Evolutionary conservation across 768 basidiomycete genomes (phyloP), one percentile per base, ranked within the genome.

Genomic region (Pisolithus sp.): DNA sequence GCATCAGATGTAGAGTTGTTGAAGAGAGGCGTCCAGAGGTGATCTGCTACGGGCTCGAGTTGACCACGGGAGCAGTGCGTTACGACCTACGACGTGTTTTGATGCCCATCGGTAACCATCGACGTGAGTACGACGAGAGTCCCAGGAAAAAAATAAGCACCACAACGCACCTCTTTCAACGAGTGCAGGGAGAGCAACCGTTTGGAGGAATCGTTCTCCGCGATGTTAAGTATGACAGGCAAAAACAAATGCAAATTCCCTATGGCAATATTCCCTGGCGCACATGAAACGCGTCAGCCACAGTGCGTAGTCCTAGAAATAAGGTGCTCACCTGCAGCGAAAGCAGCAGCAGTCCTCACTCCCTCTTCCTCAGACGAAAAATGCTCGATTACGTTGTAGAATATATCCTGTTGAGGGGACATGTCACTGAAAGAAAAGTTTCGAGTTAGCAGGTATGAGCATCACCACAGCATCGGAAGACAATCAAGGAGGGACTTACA

Each of bases 1-100:
- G 88, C 79, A 55, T 83, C 86, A 2, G 65, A 64, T 53, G 90
- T 86, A 10, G 92, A 93, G 65, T 93, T 88, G 60, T 89, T 82
- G 65, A 98, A 95, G 13, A 99, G 77, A 4, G 95, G 94, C 2
- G 76, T 76, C 96, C 96, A 99, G 8, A 98, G 80, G 26, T 81
- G 70, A 52, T 97, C 93, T 1, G 95, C 93, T 40, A 95, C 82
- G 21, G 79, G 78, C 58, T 93, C 93, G 23, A 97, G 71, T 57
- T 95, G 90, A 0, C 80, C 81, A 53, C 85, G 79, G 7, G 89
- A 86, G 53, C 88, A 91, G 65, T 98, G 92, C 0, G 90, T 89
- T 51, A 98, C 93, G 44, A 95, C 90, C 89, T 93, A 42, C 6
- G 50, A 18, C 24, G 36, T 36, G 15, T 31, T 38, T 28, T 47